Conservation (phyloP, 2,329 filamentous ascomycete species). For the Calonectria pseudoturangicola region DNA sequence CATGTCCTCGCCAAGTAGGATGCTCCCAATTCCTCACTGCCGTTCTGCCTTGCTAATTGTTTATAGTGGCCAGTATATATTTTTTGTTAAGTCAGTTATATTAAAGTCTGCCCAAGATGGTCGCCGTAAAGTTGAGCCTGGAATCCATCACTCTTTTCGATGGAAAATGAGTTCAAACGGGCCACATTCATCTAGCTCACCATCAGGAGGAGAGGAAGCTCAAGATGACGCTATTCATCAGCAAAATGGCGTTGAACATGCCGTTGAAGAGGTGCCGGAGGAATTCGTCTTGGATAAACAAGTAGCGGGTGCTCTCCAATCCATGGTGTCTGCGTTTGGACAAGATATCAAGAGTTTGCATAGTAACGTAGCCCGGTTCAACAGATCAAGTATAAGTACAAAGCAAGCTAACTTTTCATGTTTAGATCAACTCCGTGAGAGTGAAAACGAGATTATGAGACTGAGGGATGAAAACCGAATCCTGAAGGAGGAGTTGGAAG, state of each 20-base stretch:
- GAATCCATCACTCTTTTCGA: constrained; percentile 58
- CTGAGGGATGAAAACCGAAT: constrained; percentile 50
- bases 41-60: constrained; percentile 27
- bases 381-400: constrained; percentile 49
- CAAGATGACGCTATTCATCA: constrained; percentile 5
- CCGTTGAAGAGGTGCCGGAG: constrained; percentile 55
- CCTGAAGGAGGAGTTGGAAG: constrained; percentile 50
- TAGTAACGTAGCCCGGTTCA: constrained; percentile 54
- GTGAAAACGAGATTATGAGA: constrained; percentile 52
- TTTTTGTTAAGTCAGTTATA: constrained; percentile 56
- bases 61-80: constrained; percentile 61
- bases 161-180: constrained; percentile 49
- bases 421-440: constrained; percentile 49
- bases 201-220: not conserved
- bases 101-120: constrained; percentile 49
- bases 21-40: not conserved
- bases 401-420: constrained; percentile 47
- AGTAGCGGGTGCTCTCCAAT: constrained; percentile 61
- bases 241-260: constrained; percentile 6
- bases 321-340: constrained; percentile 59
- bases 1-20: constrained; percentile 62
- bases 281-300: constrained; percentile 59
- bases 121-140: constrained; percentile 54
- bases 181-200: constrained; percentile 20
- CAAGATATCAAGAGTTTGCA: constrained; percentile 58